Percentiles rank a stretch among this genome's conserved stretches.
Evolutionary conservation across 2,329 filamentous ascomycete species (phyloP).

Genomic region (Arthrobotrys musiformis): DNA sequence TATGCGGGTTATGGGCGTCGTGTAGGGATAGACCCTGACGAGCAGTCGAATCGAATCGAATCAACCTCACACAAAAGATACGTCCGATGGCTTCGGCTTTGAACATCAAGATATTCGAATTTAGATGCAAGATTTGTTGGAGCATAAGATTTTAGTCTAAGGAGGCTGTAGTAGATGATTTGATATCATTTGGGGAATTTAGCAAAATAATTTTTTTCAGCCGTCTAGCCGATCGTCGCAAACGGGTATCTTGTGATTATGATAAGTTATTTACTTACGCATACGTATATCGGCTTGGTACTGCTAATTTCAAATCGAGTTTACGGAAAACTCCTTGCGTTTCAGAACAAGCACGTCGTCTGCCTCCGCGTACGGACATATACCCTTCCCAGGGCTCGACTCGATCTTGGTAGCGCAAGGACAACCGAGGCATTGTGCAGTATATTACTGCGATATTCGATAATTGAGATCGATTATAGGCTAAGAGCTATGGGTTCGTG

Average conservation of each 20-base stretch:
- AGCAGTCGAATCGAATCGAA: slow-evolving; percentile 29
- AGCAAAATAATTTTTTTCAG: neutral
- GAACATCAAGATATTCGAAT: slow-evolving; percentile 15
- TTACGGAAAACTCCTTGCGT: slow-evolving; percentile 52
- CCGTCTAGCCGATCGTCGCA: neutral
- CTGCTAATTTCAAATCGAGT: slow-evolving; percentile 52
- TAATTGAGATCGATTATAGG: slow-evolving; percentile 47
- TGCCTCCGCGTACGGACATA: slow-evolving; percentile 37
- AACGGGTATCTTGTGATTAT: slow-evolving; percentile 14
- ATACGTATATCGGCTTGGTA: slow-evolving; percentile 34
- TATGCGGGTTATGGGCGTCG: slow-evolving; percentile 32
- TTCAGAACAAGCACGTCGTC: slow-evolving; percentile 47
- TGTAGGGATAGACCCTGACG: slow-evolving; percentile 51
- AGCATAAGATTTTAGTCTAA: neutral
- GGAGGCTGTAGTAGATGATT: slow-evolving; percentile 14
- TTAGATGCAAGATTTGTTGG: slow-evolving; percentile 18
- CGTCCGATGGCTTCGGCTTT: slow-evolving; percentile 30
- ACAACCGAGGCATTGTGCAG: slow-evolving; percentile 45
- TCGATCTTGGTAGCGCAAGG: slow-evolving; percentile 33
- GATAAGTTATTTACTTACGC: slow-evolving; percentile 10
- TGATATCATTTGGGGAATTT: slow-evolving; percentile 22
- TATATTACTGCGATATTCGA: slow-evolving; percentile 25
- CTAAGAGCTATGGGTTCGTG: slow-evolving; percentile 12
- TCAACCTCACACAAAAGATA: slow-evolving; percentile 39
- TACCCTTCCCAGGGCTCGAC: slow-evolving; percentile 14